phyloP scores from a whole-genome alignment of 2,329 filamentous ascomycete species.

The Incumbomyces lentus region DNA sequence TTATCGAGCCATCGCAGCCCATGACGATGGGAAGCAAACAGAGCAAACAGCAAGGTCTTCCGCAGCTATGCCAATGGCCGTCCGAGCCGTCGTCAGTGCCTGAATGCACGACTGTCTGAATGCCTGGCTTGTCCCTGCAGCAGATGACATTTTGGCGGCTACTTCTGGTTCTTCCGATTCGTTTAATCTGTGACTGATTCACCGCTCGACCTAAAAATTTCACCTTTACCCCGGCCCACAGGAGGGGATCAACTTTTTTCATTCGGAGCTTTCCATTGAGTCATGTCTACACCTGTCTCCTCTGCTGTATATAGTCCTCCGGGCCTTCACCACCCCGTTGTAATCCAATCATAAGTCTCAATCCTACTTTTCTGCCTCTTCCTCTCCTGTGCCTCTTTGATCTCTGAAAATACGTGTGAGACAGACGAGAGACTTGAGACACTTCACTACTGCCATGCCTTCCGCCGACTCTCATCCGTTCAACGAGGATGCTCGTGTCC shows the following conservation, averaged over 20 bases:
- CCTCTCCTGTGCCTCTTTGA: no score
- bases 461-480: conserved; percentile 14
- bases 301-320: conserved; percentile 7
- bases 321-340: not conserved
- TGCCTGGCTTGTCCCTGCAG: not conserved
- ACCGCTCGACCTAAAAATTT: conserved; percentile 5
- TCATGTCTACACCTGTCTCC: not conserved
- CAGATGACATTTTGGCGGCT: not conserved
- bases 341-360: no score
- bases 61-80: no score
- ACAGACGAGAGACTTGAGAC: not conserved
- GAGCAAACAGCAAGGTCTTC: no score
- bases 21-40: no score
- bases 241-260: not conserved
- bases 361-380: no score
- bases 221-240: not conserved
- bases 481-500: conserved; percentile 43
- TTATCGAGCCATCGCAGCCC: no score
- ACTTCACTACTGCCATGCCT: conserved; percentile 8
- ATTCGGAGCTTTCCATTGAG: conserved; percentile 3
- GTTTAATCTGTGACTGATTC: not conserved
- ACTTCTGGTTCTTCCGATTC: not conserved
- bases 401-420: no score
- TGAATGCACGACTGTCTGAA: not conserved
- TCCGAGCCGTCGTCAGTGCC: no score